Evolutionary conservation across 495 filamentous ascomycete species (phyloP), one percentile per base, ranked within the genome.

Genomic region (Daldinia concentrica): DNA sequence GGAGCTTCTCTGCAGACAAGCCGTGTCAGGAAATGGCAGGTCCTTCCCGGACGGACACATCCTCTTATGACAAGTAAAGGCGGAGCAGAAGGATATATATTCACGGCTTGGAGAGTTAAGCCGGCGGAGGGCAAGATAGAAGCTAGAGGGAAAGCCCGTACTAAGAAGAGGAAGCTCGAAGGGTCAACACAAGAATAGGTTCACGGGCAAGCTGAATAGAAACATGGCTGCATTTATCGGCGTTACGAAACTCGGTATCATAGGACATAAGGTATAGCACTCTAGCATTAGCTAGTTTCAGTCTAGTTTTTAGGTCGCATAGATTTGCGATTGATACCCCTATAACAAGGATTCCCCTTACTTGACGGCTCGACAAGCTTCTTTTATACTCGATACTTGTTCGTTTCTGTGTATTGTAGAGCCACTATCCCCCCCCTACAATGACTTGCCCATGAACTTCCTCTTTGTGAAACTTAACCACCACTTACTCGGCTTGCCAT

Each of bases 401-500:
- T 2, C 43, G 19, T 48, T 37, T 45, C 56, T 68, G 60, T 68
- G 39, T 32, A 19, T 45, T 45, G 60, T 64, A 60, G 57, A 59
- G n/a, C 12, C 32, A 37, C 58, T 56, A 30, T 57, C n/a, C 29
- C n/a, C 29, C n/a, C 30, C 73, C 82, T 84, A 93, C 78, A 94
- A 85, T 74, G 88, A 89, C 86, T 97, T 98, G 76, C 94, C 94
- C 96, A 99, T 98, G 80, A 99, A 99, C 86, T 97, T 97, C 79
- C 95, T 89, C 88, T 98, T 99, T 54, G 92, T 91, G 79, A 97
- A 99, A 84, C 95, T 98, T 72, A 99, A 83, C 95, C 95, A 99
- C 91, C 94, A 98, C 89, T 99, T 99, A 74, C 93, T 96, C 74
- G 95, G 95, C 80, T 84, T 86, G 9, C 86, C 88, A 60, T 86